Percentiles rank a stretch among this genome's conserved stretches.
Conservation (phyloP, 768 basidiomycete genomes). For the Rhodosporidiobolus odoratus region DNA sequence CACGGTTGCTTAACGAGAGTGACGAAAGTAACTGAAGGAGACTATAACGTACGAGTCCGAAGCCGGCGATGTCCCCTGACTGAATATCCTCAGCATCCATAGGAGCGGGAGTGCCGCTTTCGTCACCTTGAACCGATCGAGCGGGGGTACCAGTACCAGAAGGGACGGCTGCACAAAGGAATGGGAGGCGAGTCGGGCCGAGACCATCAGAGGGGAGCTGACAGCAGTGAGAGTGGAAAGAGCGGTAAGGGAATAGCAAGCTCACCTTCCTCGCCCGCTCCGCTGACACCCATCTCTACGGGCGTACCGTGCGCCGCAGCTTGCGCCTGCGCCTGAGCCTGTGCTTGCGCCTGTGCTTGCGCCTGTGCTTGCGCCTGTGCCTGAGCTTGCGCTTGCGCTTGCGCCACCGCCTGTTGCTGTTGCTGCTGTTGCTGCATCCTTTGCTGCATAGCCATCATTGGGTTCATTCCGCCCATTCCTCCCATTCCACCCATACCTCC, state of each 20-base stretch:
- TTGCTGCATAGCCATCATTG: slow-evolving; percentile 61
- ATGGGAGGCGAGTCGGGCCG: slow-evolving; percentile 86
- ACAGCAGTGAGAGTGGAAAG: slow-evolving; percentile 80
- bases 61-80: slow-evolving; percentile 28
- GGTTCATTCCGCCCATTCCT: slow-evolving; percentile 54
- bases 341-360: no score
- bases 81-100: slow-evolving; percentile 10
- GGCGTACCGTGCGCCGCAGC: background rate
- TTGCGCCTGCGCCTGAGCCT: background rate
- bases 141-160: slow-evolving; percentile 58
- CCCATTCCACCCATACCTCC: slow-evolving; percentile 31
- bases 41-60: background rate
- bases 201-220: no score
- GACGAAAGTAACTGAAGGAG: background rate
- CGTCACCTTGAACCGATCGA: slow-evolving; percentile 1
- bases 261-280: background rate
- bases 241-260: slow-evolving; percentile 44
- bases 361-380: background rate
- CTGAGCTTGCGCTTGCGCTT: no score
- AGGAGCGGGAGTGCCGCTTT: background rate
- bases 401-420: background rate
- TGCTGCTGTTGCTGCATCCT: slow-evolving; percentile 23
- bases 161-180: slow-evolving; percentile 89
- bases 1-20: background rate
- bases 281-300: background rate